Evolutionary conservation across 2,329 filamentous ascomycete genomes (phyloP).

Genomic region (Fusarium burgessii): DNA sequence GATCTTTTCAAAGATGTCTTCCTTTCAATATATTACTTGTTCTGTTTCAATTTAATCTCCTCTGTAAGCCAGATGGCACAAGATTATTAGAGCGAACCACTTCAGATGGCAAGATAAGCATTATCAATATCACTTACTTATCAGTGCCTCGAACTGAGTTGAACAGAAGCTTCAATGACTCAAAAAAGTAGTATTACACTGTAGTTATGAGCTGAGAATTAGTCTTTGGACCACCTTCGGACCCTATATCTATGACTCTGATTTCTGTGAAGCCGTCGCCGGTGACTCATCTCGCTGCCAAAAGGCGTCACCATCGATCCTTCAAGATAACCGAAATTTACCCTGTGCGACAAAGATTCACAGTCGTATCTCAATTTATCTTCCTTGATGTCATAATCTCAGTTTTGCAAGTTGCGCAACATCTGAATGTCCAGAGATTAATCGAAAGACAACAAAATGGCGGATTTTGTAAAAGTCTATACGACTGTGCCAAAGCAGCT

Average conservation of each 20-base stretch:
- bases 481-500: slow-evolving; percentile 52
- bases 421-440: too few relatives aligned
- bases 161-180: not conserved
- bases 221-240: too few relatives aligned
- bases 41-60: not conserved
- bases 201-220: too few relatives aligned
- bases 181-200: too few relatives aligned
- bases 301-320: slow-evolving; percentile 3
- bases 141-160: not conserved
- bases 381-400: not conserved
- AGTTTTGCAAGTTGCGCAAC: not conserved
- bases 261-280: not conserved
- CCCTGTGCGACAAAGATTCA: slow-evolving; percentile 5
- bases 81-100: not conserved
- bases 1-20: not conserved
- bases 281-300: slow-evolving; percentile 17
- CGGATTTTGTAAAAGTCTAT: slow-evolving; percentile 39
- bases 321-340: slow-evolving; percentile 41
- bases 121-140: not conserved
- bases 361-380: not conserved
- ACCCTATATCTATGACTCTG: too few relatives aligned
- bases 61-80: too few relatives aligned
- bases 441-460: slow-evolving; percentile 23
- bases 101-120: not conserved
- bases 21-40: not conserved